A percentile compares a stretch with the other conserved stretches of the same genome.
These are phyloP conservation scores for Penicillium sp. DNA, from an alignment of 2,329 filamentous ascomycete genomes.

Conservation along the genomic window DNA sequence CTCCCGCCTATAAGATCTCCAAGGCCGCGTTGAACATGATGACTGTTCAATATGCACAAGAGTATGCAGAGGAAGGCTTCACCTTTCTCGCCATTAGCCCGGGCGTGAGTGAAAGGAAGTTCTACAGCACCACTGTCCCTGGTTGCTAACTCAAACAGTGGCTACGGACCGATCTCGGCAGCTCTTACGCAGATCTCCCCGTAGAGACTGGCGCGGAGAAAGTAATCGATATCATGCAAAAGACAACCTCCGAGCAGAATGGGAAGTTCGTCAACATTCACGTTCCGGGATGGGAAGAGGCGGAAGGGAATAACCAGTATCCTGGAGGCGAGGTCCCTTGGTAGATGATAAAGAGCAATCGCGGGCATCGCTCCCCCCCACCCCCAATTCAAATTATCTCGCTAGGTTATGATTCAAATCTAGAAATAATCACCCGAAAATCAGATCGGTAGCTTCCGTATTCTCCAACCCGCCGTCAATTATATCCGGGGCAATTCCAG, in stretches of 20 bases:
- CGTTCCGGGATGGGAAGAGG: conserved; percentile 40
- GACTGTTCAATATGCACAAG: conserved; percentile 37
- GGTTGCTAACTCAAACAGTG: conserved; percentile 35
- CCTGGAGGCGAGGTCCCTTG: conserved; percentile 35
- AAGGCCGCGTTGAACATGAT: conserved; percentile 52
- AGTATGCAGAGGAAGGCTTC: conserved; percentile 42
- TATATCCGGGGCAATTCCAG: too few relatives aligned
- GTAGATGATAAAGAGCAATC: conserved; percentile 15
- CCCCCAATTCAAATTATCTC: neutral
- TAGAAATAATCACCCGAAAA: neutral
- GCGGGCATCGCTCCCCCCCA: neutral
- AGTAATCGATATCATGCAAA: conserved; percentile 47
- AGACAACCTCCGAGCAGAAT: conserved; percentile 38
- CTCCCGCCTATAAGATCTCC: conserved; percentile 47
- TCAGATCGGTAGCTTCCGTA: too few relatives aligned
- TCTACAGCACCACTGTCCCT: neutral
- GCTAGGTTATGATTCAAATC: too few relatives aligned
- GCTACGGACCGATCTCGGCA: conserved; percentile 48
- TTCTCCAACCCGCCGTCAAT: too few relatives aligned
- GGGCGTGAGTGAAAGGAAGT: conserved; percentile 39
- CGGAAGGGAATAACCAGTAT: conserved; percentile 36
- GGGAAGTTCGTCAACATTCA: conserved; percentile 51
- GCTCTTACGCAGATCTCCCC: conserved; percentile 42
- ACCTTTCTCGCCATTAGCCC: conserved; percentile 45
- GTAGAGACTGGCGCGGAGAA: conserved; percentile 41